A percentile compares a stretch with the other conserved stretches of the same genome.
These are phyloP conservation scores for Lachnellula willkommii DNA, from an alignment of 2,329 filamentous ascomycete genomes.

Conservation along the genomic window DNA sequence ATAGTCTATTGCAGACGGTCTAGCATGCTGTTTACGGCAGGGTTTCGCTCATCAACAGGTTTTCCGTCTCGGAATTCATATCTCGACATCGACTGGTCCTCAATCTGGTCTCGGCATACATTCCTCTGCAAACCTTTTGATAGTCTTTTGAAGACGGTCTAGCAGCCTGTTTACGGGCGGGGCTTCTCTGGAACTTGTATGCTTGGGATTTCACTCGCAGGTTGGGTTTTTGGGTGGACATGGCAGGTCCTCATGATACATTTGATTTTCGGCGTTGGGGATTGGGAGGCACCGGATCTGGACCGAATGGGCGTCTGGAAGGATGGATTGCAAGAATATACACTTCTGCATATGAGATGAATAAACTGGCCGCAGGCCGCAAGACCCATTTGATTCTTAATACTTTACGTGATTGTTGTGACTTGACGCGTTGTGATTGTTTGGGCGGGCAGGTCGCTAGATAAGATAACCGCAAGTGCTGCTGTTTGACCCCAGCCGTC, in stretches of 20 bases:
- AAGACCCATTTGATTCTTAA: neutral
- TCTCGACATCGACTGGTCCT: constrained; percentile 17
- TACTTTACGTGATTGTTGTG: neutral
- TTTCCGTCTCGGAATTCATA: constrained; percentile 11
- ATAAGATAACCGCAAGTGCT: too few relatives aligned
- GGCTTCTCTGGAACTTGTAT: constrained; percentile 20
- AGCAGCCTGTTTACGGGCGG: constrained; percentile 35
- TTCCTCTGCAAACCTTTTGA: constrained; percentile 30
- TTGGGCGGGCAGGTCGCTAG: too few relatives aligned
- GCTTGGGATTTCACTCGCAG: constrained; percentile 21
- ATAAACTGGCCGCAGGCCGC: constrained; percentile 19
- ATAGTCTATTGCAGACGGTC: constrained; percentile 33
- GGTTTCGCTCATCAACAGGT: constrained; percentile 25
- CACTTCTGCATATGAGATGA: constrained; percentile 17
- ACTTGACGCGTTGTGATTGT: too few relatives aligned
- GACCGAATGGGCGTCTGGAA: constrained; percentile 20
- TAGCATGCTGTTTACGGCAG: constrained; percentile 35
- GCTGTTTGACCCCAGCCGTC: too few relatives aligned
- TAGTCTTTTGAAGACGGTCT: constrained; percentile 33
- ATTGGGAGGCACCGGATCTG: constrained; percentile 18
- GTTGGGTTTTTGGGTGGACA: constrained; percentile 14
- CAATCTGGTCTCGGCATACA: constrained; percentile 21
- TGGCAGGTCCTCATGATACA: constrained; percentile 3
- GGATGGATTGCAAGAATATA: constrained; percentile 10
- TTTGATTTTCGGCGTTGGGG: constrained; percentile 20